Base-by-base conservation (phyloP, 1,139 yeast species). In the Suhomyces yuchorum region DNA sequence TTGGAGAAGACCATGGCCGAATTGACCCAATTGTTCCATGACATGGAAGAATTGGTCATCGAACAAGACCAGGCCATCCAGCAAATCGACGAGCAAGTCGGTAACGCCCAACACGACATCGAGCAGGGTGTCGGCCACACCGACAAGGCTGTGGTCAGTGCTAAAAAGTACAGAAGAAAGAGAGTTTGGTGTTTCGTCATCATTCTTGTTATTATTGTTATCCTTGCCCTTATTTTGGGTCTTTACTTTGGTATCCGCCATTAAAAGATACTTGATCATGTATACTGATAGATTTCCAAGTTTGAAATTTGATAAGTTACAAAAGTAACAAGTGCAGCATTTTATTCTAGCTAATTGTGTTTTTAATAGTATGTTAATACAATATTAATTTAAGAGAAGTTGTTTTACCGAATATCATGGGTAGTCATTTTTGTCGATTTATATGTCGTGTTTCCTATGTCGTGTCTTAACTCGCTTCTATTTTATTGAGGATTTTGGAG, bases 101-200 rank as follows among this genome's bases (percentile, higher is more conserved):
- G 77, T 47, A 78, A 78, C 48, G 98, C 97, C 33, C 97, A 91
- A 69, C 85, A 82, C 52, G 96, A 93, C 67, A 83, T 93, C 59
- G 97, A 92, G 72, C 85, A 85, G 65, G 99, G 98, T 68, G 90
- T 91, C 39, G 96, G 96, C 15, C 96, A 95, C 70, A 91, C 96
- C 48, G 82, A 87, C 64, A 85, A 87, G 68, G 99, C 99, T 14
- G 92, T 90, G 51, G 82, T 79, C 57, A 82, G 85, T 65, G 99
- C 99, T 45, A 84, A 85, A 67, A 86, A 88, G 60, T 96, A 96
- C 46, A 85, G 99, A 77, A 89, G 77, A 69, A 91, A 91, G 87
- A 91, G 83, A 78, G 80, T 90, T 76, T 88, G 95, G 85, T 88
- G 97, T 70, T 78, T 84, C 59, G 73, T 83, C 63, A 85, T 91